Base-by-base conservation (phyloP, 2,329 filamentous ascomycete genomes). In the Gaeumannomyces tritici region DNA sequence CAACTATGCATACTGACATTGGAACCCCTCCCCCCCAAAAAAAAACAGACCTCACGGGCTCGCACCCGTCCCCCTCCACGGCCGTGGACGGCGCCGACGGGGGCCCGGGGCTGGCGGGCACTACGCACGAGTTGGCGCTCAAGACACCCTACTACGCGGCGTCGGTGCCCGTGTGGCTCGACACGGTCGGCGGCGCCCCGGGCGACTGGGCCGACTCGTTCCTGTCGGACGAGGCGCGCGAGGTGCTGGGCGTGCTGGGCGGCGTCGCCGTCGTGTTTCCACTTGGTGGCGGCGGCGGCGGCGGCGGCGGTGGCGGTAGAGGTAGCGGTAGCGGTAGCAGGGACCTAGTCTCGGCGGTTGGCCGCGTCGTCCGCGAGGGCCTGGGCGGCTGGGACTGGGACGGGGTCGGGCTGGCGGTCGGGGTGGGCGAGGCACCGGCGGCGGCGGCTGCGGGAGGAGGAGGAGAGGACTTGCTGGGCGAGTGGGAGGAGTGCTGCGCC, bases 141-240 rank as follows among this genome's bases (percentile, higher is more conserved):
- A 77, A 78, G 64, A 89, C 85, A 26, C 68, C 76, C 18, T 89
- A 89, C 75, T 89, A 89, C 75, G 78, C 73, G 28, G 79, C 84
- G 61, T 76, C 76, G 0, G 76, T 89, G 4, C 85, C 86, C 56
- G 77, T 89, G 66, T 89, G 87, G 87, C 77, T 89, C n/a, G 87
- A 89, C 69, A 77, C 87, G 57, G 77, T 87, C 63, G 68, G 76
- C 7, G 74, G 76, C 5, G 61, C 29, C 18, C 51, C 33, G 28
- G 51, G 54, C 18, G 79, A 83, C 47, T 89, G 86, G 86, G 76
- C 83, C 0, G 70, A 71, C 2, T 80, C 82, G 0, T 89, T 89
- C 67, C 77, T 88, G 1, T 79, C 81, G 0, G 72, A 79, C 0
- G 86, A 88, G 69, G 87, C 87, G 0, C 76, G 75, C 62, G 86